Percentiles rank a stretch among this genome's conserved stretches.
Evolutionary conservation across 2,329 filamentous ascomycete genomes (phyloP).

Genomic region (Talaromyces rugulosus): DNA sequence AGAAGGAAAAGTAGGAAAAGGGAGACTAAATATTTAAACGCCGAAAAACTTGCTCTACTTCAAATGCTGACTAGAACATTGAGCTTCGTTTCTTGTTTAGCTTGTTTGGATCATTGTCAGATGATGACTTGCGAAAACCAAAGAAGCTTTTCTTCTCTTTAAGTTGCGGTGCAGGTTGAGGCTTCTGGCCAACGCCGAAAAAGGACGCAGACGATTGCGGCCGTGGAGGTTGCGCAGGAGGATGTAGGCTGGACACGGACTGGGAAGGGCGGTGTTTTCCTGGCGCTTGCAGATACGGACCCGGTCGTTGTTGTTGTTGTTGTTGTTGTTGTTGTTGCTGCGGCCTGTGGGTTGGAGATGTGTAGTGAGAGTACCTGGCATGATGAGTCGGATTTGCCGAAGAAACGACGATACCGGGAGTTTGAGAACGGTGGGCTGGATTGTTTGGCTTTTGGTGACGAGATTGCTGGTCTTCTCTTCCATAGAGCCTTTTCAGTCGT

Average conservation of each 20-base stretch:
- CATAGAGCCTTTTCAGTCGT: conserved; percentile 59
- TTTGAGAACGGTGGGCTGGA: conserved; percentile 12
- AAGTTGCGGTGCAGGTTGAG: conserved; percentile 18
- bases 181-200: not conserved
- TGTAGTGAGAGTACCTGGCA: conserved; percentile 11
- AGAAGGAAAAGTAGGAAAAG: too few species aligned
- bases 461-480: conserved; percentile 37
- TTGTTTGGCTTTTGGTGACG: conserved; percentile 16
- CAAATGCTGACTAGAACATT: conserved; percentile 33
- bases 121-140: conserved; percentile 31
- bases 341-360: conserved; percentile 20
- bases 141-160: conserved; percentile 44
- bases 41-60: not conserved
- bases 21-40: not conserved
- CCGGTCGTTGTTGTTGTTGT: not conserved
- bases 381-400: conserved; percentile 4
- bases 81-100: conserved; percentile 44
- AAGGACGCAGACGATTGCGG: conserved; percentile 9
- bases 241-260: conserved; percentile 7
- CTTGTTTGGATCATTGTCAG: conserved; percentile 30
- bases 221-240: conserved; percentile 17
- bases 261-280: conserved; percentile 2
- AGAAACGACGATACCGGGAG: conserved; percentile 5
- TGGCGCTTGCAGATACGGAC: conserved; percentile 7
- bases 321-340: not conserved